These are phyloP conservation scores for Leptodermis oblonga DNA, from an alignment of 257 asterid species.

Conservation along the genomic window DNA sequence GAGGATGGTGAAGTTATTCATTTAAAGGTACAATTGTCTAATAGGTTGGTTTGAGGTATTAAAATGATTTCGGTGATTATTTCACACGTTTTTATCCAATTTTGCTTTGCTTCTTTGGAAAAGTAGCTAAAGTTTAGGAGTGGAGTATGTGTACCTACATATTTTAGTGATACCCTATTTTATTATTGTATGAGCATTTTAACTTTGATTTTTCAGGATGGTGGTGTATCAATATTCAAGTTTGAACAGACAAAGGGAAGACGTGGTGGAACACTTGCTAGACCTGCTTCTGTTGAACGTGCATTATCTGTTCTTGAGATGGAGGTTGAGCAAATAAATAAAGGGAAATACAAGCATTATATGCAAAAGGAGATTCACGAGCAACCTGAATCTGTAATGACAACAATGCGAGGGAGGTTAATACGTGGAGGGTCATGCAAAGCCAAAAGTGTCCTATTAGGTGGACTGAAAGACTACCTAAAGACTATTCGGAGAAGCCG, in stretches of 20 bases:
- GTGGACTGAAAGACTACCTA: constrained; percentile 93
- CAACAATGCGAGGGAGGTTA: constrained; percentile 97
- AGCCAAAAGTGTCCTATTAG: constrained; percentile 85
- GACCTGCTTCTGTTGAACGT: constrained; percentile 89
- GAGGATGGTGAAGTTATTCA: constrained; percentile 93
- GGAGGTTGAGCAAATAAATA: constrained; percentile 98
- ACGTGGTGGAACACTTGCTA: constrained; percentile 43
- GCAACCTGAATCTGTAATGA: constrained; percentile 89
- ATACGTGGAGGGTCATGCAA: constrained; percentile 89
- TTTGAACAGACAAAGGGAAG: constrained; percentile 57
- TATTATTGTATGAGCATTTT: neutral
- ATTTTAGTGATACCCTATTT: neutral
- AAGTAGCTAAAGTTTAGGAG: neutral
- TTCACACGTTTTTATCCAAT: neutral
- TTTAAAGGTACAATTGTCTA: constrained; percentile 47
- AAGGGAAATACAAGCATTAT: constrained; percentile 91
- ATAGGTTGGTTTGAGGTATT: neutral
- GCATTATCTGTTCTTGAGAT: constrained; percentile 89
- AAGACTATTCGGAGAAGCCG: constrained; percentile 94
- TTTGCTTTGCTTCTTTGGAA: neutral
- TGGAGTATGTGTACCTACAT: neutral
- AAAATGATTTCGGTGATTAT: neutral
- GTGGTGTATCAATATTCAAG: constrained; percentile 82
- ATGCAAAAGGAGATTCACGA: constrained; percentile 99
- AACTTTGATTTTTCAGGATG: constrained; percentile 55